Evolutionary conservation across 1,284 basidiomycete genomes (phyloP).

Genomic region (Ustilago sp.): DNA sequence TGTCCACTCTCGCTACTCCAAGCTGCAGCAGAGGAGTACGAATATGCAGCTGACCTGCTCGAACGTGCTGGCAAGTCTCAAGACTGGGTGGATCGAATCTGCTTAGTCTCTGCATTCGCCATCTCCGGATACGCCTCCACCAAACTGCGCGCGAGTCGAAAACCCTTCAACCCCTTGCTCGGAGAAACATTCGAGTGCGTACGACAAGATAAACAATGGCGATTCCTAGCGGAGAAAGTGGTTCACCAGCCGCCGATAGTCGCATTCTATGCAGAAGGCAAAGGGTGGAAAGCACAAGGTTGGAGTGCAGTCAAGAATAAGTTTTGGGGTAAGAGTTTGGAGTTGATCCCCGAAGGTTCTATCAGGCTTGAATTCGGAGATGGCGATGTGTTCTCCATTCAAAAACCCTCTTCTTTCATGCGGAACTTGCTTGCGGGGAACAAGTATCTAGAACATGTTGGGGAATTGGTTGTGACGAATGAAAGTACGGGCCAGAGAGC

Average conservation of each 20-base stretch:
- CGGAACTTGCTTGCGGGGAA: constrained; percentile 68
- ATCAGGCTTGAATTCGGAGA: constrained; percentile 62
- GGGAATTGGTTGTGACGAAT: constrained; percentile 65
- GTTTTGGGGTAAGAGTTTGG: constrained; percentile 69
- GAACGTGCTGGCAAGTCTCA: constrained; percentile 59
- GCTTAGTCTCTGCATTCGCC: constrained; percentile 64
- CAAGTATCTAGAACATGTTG: constrained; percentile 69
- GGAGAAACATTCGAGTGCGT: constrained; percentile 69
- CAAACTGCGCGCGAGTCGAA: constrained; percentile 65
- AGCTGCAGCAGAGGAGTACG: constrained; percentile 68
- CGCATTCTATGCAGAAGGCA: constrained; percentile 64
- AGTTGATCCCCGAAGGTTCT: constrained; percentile 66
- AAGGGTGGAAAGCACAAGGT: constrained; percentile 62
- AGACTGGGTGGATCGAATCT: constrained; percentile 65
- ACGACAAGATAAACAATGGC: constrained; percentile 60
- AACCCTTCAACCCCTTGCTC: constrained; percentile 69
- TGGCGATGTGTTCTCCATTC: constrained; percentile 62
- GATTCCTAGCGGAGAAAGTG: constrained; percentile 68
- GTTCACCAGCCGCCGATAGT: constrained; percentile 68
- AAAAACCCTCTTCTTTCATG: constrained; percentile 67
- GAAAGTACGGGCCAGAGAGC: constrained; percentile 54
- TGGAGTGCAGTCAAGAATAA: constrained; percentile 68
- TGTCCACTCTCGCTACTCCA: constrained; percentile 68
- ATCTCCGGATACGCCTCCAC: constrained; percentile 66
- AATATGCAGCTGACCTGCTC: constrained; percentile 67